Percentiles rank a stretch among this genome's conserved stretches.
Evolutionary conservation across 306 rosid genomes (phyloP).

Genomic region (Pachyrhizus erosus): DNA sequence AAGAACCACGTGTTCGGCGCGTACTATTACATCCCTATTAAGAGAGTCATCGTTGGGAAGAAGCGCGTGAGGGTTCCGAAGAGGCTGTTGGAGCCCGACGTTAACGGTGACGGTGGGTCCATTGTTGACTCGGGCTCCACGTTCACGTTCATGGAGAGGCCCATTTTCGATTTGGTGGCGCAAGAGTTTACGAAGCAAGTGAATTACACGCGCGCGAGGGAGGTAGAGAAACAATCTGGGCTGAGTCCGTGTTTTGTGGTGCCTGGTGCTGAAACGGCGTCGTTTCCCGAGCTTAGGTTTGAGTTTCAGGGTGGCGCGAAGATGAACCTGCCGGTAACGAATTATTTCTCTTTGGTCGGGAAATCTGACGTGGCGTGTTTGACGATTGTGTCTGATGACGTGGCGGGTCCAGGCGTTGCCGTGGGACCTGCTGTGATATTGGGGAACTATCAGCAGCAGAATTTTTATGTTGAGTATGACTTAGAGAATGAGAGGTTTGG

Average conservation of each 20-base stretch:
- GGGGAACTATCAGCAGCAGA: slow-evolving; percentile 76
- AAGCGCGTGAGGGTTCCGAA: slow-evolving; percentile 58
- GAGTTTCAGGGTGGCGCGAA: slow-evolving; percentile 80
- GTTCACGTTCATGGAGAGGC: slow-evolving; percentile 74
- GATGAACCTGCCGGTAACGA: slow-evolving; percentile 55
- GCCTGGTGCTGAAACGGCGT: slow-evolving; percentile 7
- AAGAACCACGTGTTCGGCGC: slow-evolving; percentile 43
- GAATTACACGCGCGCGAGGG: slow-evolving; percentile 59
- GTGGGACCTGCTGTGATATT: slow-evolving; percentile 72
- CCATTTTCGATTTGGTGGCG: slow-evolving; percentile 60
- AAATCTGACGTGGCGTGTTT: slow-evolving; percentile 58
- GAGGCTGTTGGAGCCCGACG: slow-evolving; percentile 57
- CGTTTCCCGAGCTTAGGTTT: slow-evolving; percentile 62
- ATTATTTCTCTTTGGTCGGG: slow-evolving; percentile 61
- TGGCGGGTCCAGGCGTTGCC: slow-evolving; percentile 3
- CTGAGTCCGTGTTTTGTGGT: slow-evolving; percentile 65
- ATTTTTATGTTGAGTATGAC: slow-evolving; percentile 69
- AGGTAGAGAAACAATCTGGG: slow-evolving; percentile 61
- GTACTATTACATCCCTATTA: slow-evolving; percentile 63
- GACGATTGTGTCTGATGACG: slow-evolving; percentile 61
- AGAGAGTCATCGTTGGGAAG: slow-evolving; percentile 62
- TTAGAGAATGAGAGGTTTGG: slow-evolving; percentile 65
- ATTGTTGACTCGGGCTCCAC: slow-evolving; percentile 85
- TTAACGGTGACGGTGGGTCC: slow-evolving; percentile 63
- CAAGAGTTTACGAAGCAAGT: slow-evolving; percentile 61